Conservation (phyloP, 2,329 filamentous ascomycete genomes). For the Furcasterigmium sp. region DNA sequence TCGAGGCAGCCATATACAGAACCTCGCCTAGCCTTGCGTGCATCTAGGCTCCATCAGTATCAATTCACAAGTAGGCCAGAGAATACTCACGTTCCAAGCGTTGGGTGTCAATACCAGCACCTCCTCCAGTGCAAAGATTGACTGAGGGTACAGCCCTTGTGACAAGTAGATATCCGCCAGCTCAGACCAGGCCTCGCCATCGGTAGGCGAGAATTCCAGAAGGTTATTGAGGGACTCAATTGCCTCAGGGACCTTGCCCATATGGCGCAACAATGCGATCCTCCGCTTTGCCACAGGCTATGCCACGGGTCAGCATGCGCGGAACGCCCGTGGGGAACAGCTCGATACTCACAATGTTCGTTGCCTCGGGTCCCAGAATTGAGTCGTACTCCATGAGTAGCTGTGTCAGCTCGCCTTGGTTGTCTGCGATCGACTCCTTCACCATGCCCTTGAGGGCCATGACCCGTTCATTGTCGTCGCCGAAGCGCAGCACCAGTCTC, state of each 20-base stretch:
- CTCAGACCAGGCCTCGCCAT: constrained; percentile 91
- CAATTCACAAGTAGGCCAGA: neutral
- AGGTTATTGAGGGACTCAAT: constrained; percentile 68
- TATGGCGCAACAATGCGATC: constrained; percentile 70
- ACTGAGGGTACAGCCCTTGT: constrained; percentile 75
- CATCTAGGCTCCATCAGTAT: constrained; percentile 47
- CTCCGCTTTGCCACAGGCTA: constrained; percentile 82
- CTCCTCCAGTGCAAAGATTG: constrained; percentile 85
- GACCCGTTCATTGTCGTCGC: constrained; percentile 76
- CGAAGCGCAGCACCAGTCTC: constrained; percentile 74
- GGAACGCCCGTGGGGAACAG: neutral
- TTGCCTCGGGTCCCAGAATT: constrained; percentile 65
- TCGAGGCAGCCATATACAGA: constrained; percentile 62
- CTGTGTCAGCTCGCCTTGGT: constrained; percentile 57
- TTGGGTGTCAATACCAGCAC: constrained; percentile 82
- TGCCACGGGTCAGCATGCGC: constrained; percentile 19
- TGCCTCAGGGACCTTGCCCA: constrained; percentile 67
- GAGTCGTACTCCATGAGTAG: constrained; percentile 75
- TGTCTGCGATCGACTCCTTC: constrained; percentile 73
- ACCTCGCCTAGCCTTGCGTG: constrained; percentile 85
- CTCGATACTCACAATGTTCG: constrained; percentile 66
- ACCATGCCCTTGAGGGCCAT: constrained; percentile 79
- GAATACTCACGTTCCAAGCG: constrained; percentile 78
- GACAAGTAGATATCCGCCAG: constrained; percentile 79
- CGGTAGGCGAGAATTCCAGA: constrained; percentile 79